phyloP scores from a whole-genome alignment of 2,329 filamentous ascomycete species.

The Neonectria coccinea region DNA sequence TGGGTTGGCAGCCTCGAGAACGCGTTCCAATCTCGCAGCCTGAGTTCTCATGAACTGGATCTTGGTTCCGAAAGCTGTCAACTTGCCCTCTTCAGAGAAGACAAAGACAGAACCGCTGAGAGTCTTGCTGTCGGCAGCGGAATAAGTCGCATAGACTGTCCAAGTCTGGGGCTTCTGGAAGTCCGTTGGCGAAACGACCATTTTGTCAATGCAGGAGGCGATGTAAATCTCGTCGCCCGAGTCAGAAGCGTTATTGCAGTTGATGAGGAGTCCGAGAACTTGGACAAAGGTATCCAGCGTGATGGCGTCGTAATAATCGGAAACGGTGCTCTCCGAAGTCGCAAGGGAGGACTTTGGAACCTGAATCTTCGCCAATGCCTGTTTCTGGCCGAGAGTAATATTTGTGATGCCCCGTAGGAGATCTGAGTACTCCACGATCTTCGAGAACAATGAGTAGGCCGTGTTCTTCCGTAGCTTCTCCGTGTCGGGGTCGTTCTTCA shows the following conservation, averaged over 20 bases:
- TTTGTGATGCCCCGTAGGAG: slow-evolving; percentile 31
- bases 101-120: slow-evolving; percentile 34
- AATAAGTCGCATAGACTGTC: slow-evolving; percentile 36
- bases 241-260: slow-evolving; percentile 29
- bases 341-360: slow-evolving; percentile 24
- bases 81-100: slow-evolving; percentile 25
- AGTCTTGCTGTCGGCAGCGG: slow-evolving; percentile 25
- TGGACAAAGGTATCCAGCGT: slow-evolving; percentile 40
- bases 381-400: slow-evolving; percentile 29
- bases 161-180: slow-evolving; percentile 27
- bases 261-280: slow-evolving; percentile 38
- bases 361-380: slow-evolving; percentile 34
- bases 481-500: slow-evolving; percentile 24
- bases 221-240: slow-evolving; percentile 33
- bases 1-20: slow-evolving; percentile 30
- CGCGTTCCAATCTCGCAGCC: slow-evolving; percentile 30
- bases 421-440: slow-evolving; percentile 36
- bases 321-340: slow-evolving; percentile 27
- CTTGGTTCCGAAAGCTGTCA: slow-evolving; percentile 30
- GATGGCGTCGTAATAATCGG: slow-evolving; percentile 34
- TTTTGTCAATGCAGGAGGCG: slow-evolving; percentile 30
- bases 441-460: slow-evolving; percentile 35
- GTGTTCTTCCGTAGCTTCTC: slow-evolving; percentile 29
- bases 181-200: slow-evolving; percentile 31
- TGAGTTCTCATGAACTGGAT: slow-evolving; percentile 33